A percentile compares a stretch with the other conserved stretches of the same genome.
These are phyloP conservation scores for Ceratobasidium theobromae DNA, from an alignment of 1,284 basidiomycete genomes.

Conservation along the genomic window DNA sequence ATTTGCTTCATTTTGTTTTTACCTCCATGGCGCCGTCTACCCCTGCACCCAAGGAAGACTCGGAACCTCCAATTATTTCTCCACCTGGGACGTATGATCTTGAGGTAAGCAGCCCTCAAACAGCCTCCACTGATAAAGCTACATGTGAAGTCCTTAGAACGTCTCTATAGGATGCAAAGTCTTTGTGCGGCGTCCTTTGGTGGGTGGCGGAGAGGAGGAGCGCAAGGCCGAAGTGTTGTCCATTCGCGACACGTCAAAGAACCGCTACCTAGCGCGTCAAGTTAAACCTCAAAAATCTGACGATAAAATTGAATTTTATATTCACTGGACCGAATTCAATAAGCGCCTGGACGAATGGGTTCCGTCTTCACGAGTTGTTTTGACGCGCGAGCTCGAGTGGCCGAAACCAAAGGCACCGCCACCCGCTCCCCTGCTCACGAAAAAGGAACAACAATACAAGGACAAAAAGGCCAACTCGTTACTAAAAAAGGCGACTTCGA, in stretches of 20 bases:
- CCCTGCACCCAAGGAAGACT: conserved; percentile 29
- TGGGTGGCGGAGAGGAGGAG: conserved; percentile 76
- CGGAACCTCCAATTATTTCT: conserved; percentile 28
- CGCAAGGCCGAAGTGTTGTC: conserved; percentile 92
- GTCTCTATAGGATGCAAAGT: conserved; percentile 92
- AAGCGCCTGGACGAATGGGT: conserved; percentile 99
- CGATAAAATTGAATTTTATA: conserved; percentile 90
- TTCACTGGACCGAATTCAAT: conserved; percentile 98
- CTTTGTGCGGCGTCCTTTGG: conserved; percentile 77
- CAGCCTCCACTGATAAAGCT: conserved; percentile 25
- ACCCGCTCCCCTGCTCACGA: conserved; percentile 41
- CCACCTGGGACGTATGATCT: conserved; percentile 22
- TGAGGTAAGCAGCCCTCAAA: conserved; percentile 17
- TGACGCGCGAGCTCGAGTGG: conserved; percentile 90
- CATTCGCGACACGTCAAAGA: conserved; percentile 76
- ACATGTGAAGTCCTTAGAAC: conserved; percentile 52
- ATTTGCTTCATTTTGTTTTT: neutral
- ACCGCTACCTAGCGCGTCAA: conserved; percentile 54
- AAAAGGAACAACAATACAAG: conserved; percentile 49
- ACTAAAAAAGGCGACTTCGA: conserved; percentile 43
- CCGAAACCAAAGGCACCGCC: conserved; percentile 79
- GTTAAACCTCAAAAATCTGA: conserved; percentile 55
- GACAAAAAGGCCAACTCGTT: conserved; percentile 40
- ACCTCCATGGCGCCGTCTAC: conserved; percentile 23
- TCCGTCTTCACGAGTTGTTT: conserved; percentile 80